Percentiles rank a stretch among this genome's conserved stretches.
phyloP scores from a whole-genome alignment of 2,329 filamentous ascomycete species.

The Kalmusia sp. region DNA sequence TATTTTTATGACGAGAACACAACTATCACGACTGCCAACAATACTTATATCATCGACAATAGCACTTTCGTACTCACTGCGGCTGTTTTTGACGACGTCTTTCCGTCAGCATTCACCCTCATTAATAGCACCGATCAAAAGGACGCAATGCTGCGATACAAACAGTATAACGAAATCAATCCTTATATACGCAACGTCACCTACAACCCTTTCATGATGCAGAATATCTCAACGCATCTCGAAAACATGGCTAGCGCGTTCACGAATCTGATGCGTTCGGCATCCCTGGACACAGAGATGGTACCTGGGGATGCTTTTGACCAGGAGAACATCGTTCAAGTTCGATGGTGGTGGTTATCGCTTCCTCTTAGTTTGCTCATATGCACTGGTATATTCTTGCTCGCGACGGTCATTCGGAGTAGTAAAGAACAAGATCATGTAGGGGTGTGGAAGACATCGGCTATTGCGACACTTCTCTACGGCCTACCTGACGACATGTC shows the following conservation, averaged over 20 bases:
- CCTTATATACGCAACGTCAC: background rate
- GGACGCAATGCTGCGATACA: slow-evolving; percentile 3
- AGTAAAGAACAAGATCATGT: slow-evolving; percentile 15
- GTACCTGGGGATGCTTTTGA: slow-evolving; percentile 15
- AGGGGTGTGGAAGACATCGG: slow-evolving; percentile 29
- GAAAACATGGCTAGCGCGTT: slow-evolving; percentile 1
- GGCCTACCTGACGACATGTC: slow-evolving; percentile 19
- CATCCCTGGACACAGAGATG: background rate
- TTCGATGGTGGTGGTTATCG: slow-evolving; percentile 33
- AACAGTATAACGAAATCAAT: background rate
- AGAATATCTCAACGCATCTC: slow-evolving; percentile 9
- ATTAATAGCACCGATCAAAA: background rate
- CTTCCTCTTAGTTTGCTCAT: slow-evolving; percentile 24
- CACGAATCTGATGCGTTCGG: slow-evolving; percentile 11
- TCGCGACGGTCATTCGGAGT: slow-evolving; percentile 28
- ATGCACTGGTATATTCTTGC: slow-evolving; percentile 26
- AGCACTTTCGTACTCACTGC: slow-evolving; percentile 1
- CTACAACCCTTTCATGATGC: slow-evolving; percentile 4
- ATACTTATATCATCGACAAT: slow-evolving; percentile 2
- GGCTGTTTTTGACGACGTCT: slow-evolving; percentile 13
- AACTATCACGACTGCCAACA: background rate
- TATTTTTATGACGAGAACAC: slow-evolving; percentile 5
- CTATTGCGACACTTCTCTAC: slow-evolving; percentile 17
- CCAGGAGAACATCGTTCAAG: slow-evolving; percentile 25
- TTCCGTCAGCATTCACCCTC: slow-evolving; percentile 8